Evolutionary conservation across 192 early-diverging fungal genomes (phyloP), one percentile per base, ranked within the genome.

Genomic region (Coemansia sp.): DNA sequence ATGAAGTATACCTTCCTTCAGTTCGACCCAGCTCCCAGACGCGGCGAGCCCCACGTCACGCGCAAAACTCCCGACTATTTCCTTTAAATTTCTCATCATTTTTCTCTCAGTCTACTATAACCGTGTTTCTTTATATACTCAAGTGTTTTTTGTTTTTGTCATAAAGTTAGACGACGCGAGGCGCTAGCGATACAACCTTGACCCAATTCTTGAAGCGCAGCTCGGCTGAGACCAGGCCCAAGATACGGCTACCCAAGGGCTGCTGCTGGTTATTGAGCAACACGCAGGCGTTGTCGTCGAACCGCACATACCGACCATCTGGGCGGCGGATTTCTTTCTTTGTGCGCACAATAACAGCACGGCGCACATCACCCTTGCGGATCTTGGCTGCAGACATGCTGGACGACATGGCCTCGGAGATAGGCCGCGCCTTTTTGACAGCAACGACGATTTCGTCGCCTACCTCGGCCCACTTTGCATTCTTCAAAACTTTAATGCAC

Each of bases 1-100:
- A 86, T 99, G 86, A 98, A 98, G 89, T 98, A 98, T 84, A 97
- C 96, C 62, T 99, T 98, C 88, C 84, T 95, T 52, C 98, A 98
- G 83, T 99, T 98, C 71, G 98, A 99, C 83, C 96, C 96, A 46
- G 97, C 97, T 36, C 97, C 97, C 62, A 88, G 97, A 72, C 89
- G 95, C 65, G 98, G 96, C 59, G 98, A 99, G 80, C 98, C 98
- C 33, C 95, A 98, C 68, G 98, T 99, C 69, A 96, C 96, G 44
- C 92, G 98, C 69, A 90, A 96, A 74, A 98, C 97, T 36, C 98
- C 98, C 43, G 98, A 99, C 79, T 99, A 98, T 85, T 98, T 98
- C 88, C 89, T 98, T 87, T 99, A 93, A 76, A 55, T 69, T 63
- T 46, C 36, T 57, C 10, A 57, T 34, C 33, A 44, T 24, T 34